Evolutionary conservation across 2,329 filamentous ascomycete genomes (phyloP).

Genomic region (Lecanoromycetidae sp.): DNA sequence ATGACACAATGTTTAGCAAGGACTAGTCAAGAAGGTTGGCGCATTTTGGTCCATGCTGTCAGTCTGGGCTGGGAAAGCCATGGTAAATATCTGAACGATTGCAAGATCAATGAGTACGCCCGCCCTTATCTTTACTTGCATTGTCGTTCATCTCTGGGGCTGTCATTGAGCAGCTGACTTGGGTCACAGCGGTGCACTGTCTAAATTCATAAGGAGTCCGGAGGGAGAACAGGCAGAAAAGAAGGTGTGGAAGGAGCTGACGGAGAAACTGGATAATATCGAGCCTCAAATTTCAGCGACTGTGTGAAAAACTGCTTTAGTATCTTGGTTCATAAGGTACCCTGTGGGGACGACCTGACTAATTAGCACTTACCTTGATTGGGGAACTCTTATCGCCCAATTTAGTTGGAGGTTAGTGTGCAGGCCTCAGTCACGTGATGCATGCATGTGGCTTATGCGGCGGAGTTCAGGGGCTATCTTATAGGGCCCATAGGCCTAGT

Average conservation of each 20-base stretch:
- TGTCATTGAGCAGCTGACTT: not conserved
- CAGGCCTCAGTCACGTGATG: too few species aligned
- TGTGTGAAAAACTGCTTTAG: not conserved
- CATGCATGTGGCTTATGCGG: too few species aligned
- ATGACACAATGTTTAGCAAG: not conserved
- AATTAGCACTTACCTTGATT: too few species aligned
- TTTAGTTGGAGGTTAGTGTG: too few species aligned
- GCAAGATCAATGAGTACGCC: not conserved
- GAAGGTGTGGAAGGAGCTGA: not conserved
- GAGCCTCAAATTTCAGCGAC: not conserved
- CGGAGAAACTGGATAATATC: not conserved
- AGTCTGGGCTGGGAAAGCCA: not conserved
- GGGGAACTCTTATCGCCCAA: too few species aligned
- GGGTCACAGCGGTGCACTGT: not conserved
- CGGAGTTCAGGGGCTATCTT: too few species aligned
- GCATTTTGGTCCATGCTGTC: not conserved
- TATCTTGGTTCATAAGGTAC: not conserved
- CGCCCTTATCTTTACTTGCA: not conserved
- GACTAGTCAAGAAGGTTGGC: not conserved
- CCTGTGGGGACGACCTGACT: too few species aligned
- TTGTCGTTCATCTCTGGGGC: not conserved
- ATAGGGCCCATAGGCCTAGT: too few species aligned
- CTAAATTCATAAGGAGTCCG: not conserved
- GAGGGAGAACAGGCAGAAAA: not conserved
- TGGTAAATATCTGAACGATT: not conserved